These are phyloP conservation scores for Apophysomyces sp. DNA, from an alignment of 371 early-diverging fungal genomes.

Conservation along the genomic window DNA sequence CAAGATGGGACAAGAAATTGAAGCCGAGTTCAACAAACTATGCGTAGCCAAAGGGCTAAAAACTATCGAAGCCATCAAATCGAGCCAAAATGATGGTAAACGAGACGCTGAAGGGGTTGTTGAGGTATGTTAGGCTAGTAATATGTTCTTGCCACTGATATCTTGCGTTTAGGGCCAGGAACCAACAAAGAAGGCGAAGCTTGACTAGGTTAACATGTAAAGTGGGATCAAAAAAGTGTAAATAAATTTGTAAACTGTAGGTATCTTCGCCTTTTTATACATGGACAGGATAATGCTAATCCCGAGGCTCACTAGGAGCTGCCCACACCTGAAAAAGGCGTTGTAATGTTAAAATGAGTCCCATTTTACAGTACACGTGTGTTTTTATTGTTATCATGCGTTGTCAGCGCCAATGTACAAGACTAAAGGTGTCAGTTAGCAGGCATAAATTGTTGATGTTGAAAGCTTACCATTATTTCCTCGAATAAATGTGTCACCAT, in stretches of 20 bases:
- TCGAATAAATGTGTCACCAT: slow-evolving; percentile 95
- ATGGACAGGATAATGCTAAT: slow-evolving; percentile 44
- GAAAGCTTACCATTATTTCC: slow-evolving; percentile 89
- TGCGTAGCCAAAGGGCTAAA: slow-evolving; percentile 39
- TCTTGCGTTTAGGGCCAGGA: neutral
- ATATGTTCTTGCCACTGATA: neutral
- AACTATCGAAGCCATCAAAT: slow-evolving; percentile 9
- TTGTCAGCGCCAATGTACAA: slow-evolving; percentile 51
- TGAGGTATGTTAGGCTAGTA: neutral
- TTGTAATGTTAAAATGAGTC: slow-evolving; percentile 11
- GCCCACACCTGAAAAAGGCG: slow-evolving; percentile 51
- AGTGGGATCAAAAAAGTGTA: neutral
- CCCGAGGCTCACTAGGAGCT: slow-evolving; percentile 23
- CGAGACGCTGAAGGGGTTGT: neutral
- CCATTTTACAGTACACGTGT: slow-evolving; percentile 2
- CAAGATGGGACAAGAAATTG: slow-evolving; percentile 56
- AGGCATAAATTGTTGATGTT: neutral
- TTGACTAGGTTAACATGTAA: neutral
- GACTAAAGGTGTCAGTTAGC: slow-evolving; percentile 19
- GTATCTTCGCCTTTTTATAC: slow-evolving; percentile 46
- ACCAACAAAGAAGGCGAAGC: neutral
- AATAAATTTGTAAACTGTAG: slow-evolving; percentile 5
- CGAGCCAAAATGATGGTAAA: neutral
- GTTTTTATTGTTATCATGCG: slow-evolving; percentile 18
- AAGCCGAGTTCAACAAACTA: slow-evolving; percentile 56